These are phyloP conservation scores for Peniophora sp. DNA, from an alignment of 1,284 basidiomycete genomes.

Conservation along the genomic window DNA sequence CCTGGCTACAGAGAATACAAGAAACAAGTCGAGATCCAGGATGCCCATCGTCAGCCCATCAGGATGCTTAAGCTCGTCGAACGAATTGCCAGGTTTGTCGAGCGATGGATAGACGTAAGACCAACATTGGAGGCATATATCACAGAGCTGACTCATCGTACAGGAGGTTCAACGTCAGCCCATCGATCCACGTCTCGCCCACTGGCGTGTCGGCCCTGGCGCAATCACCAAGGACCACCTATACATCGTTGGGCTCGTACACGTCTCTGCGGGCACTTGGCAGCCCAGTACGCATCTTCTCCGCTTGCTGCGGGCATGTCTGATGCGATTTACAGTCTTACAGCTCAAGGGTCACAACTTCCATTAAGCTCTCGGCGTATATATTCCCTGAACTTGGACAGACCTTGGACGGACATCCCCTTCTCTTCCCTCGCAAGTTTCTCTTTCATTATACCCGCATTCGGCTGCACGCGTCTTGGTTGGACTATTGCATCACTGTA, in stretches of 20 bases:
- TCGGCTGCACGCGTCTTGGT: background rate
- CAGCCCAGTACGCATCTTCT: conserved; percentile 9
- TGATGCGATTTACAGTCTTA: background rate
- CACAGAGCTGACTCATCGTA: background rate
- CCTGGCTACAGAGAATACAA: background rate
- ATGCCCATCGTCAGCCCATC: background rate
- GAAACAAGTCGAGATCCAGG: background rate
- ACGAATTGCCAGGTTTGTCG: background rate
- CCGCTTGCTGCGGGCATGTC: conserved; percentile 1
- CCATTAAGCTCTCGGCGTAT: background rate
- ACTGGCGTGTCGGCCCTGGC: conserved; percentile 3
- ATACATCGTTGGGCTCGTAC: conserved; percentile 8
- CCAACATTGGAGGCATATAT: background rate
- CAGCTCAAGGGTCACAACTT: background rate
- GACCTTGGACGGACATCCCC: too few species aligned
- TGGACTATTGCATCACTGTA: background rate
- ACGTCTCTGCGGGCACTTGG: conserved; percentile 10
- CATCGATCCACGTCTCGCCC: background rate
- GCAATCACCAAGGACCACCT: conserved; percentile 6
- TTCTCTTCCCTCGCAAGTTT: too few species aligned
- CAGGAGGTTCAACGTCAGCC: background rate
- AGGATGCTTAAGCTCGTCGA: background rate
- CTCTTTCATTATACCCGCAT: background rate
- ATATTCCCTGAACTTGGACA: too few species aligned
- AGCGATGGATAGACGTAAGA: background rate